Evolutionary conservation across 495 filamentous ascomycete genomes (phyloP), one percentile per base, ranked within the genome.

Genomic region (Xylaria sp.): DNA sequence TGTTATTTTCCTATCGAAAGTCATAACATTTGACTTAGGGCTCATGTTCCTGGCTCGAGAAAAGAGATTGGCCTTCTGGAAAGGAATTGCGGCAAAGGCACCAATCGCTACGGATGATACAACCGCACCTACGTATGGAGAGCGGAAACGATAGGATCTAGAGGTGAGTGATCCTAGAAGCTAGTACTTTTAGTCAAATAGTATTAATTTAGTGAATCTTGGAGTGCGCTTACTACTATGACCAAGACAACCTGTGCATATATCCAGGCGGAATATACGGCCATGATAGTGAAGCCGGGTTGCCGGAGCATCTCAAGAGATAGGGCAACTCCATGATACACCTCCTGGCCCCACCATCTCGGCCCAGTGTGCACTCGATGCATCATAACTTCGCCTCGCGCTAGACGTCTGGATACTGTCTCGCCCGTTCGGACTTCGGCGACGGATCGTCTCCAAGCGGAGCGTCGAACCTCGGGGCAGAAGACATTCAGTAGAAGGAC

Each of bases 331-430:
- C 92, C 92, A 58, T 91, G 89, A 76, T 86, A 85, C 61, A 92
- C 88, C 73, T 93, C 92, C 72, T 93, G 86, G 50, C 88, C 87
- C 92, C 91, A 94, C 86, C 88, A 92, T 67, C 81, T 87, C 1
- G 92, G 92, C 0, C 90, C 90, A 26, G 86, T 88, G 67, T 88
- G 87, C 57, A 86, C 85, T 70, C 92, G 83, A 71, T 93, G 91
- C 85, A 94, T 90, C 80, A 87, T 93, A 67, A 93, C 84, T 78
- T 94, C 92, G 4, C 92, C 92, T 31, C 90, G 83, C 41, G 89
- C 90, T 21, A 93, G 83, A 62, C 88, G 79, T 43, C 88, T 80
- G 17, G 86, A 88, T 31, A 91, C 74, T 58, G 85, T 79, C 50
- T 83, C 78, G 37, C 86, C 86, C 63, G 82, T 83, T 68, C 85